Base-by-base conservation (phyloP, 192 early-diverging fungal species). In the Entophlyctis luteolus region DNA sequence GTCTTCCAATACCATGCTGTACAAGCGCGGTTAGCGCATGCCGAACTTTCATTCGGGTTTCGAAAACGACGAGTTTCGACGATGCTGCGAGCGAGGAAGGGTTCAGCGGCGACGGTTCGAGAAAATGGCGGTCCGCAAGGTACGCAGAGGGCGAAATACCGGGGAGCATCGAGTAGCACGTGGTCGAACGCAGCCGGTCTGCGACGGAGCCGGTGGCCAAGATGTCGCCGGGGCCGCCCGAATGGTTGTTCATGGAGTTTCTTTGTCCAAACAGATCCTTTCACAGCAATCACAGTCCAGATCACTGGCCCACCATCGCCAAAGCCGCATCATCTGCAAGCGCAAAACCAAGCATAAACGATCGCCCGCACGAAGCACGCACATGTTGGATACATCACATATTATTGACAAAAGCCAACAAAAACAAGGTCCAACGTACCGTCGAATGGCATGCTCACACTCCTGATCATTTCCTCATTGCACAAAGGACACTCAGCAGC, bases 391-490 rank as follows among this genome's bases (percentile, higher is more conserved):
- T n/a, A n/a, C 42, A n/a, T 45, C 10, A 45, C 42, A 45, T 14
- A 45, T 10, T 45, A 14, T 45, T 14, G 42, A 45, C 42, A 42
- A 12, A 42, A 42, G 39, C 10, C 39, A 42, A 42, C 8, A 12
- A 42, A 42, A 42, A 39, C 35, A 46, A 29, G 1, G 6, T 49
- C 50, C 6, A 48, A 49, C 60, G 6, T 47, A 49, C 36, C 71
- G 22, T 93, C 73, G 70, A 98, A 95, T 12, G 91, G 89, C 55
- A 86, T 79, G 39, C 90, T 90, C 29, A 96, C 87, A 8, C 88
- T 86, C 59, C 88, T 89, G 63, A 99, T 95, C 89, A 98, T 97
- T 22, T 89, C 72, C 63, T 99, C 97, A 12, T 96, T 93, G 49
- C 97, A 99, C n/a, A 98, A 72, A 22, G 91, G 77, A 77, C 97